phyloP scores from a whole-genome alignment of 768 basidiomycete species.

The Xanthoconium stramineum region DNA sequence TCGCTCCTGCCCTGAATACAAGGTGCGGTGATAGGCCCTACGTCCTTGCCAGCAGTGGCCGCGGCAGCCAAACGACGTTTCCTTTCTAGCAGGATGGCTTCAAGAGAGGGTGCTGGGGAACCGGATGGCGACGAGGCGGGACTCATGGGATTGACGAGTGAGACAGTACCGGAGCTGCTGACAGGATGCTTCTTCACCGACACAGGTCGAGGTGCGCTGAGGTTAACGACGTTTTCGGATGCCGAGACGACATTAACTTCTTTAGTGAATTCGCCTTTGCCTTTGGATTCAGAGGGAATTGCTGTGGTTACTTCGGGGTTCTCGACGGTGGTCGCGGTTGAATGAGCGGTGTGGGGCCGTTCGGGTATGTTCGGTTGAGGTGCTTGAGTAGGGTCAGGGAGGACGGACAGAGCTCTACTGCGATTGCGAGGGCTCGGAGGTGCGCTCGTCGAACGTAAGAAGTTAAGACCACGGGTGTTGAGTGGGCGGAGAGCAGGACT shows the following conservation, averaged over 20 bases:
- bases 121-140: constrained; percentile 31
- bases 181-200: constrained; percentile 14
- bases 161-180: constrained; percentile 13
- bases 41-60: constrained; percentile 17
- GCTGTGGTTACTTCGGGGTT: neutral
- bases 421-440: constrained; percentile 49
- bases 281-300: neutral
- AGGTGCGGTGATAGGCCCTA: neutral
- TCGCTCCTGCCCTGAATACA: constrained; percentile 7
- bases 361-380: neutral
- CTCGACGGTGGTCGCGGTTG: neutral
- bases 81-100: constrained; percentile 65
- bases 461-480: constrained; percentile 46
- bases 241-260: neutral
- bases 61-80: constrained; percentile 48
- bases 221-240: neutral
- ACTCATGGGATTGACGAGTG: constrained; percentile 13
- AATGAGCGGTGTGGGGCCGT: neutral
- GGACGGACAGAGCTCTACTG: constrained; percentile 1
- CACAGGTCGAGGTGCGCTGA: neutral
- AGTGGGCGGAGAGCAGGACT: constrained; percentile 37
- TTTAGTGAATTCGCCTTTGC: neutral
- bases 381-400: constrained; percentile 4
- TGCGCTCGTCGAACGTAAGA: constrained; percentile 55
- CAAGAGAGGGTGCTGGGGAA: constrained; percentile 57